Percentiles rank a stretch among this genome's conserved stretches.
Evolutionary conservation across 345 rosid genomes (phyloP).

Genomic region (Citrus glauca): DNA sequence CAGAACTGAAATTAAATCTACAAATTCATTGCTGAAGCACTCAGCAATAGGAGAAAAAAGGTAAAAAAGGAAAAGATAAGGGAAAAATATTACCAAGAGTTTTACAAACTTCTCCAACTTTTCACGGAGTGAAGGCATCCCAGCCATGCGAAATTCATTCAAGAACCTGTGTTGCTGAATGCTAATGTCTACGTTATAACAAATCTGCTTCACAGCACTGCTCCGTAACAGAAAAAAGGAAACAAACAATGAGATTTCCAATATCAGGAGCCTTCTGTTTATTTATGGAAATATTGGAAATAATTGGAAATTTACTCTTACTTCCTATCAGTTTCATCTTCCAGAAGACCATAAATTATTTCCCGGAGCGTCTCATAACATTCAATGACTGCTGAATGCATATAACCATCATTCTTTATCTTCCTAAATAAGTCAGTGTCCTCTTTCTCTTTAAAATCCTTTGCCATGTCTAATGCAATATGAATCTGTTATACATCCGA

Average conservation of each 20-base stretch:
- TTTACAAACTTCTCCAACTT: slow-evolving; percentile 72
- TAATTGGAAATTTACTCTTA: slow-evolving; percentile 27
- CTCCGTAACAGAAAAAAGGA: slow-evolving; percentile 13
- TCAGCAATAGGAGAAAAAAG: slow-evolving; percentile 4
- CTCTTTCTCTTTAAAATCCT: slow-evolving; percentile 77
- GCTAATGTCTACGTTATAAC: slow-evolving; percentile 47
- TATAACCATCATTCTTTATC: slow-evolving; percentile 63
- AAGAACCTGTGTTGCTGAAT: slow-evolving; percentile 48
- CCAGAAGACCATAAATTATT: slow-evolving; percentile 59
- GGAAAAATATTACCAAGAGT: slow-evolving; percentile 50
- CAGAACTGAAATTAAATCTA: not conserved
- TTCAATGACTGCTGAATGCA: slow-evolving; percentile 76
- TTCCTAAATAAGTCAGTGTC: slow-evolving; percentile 73
- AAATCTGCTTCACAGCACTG: slow-evolving; percentile 59
- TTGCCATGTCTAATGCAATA: slow-evolving; percentile 98
- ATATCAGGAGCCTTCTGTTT: not conserved
- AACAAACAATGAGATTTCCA: slow-evolving; percentile 8
- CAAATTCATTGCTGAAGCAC: not conserved
- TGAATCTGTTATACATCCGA: slow-evolving; percentile 62
- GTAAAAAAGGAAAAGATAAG: not conserved
- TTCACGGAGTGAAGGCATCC: slow-evolving; percentile 72
- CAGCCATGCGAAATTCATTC: slow-evolving; percentile 57
- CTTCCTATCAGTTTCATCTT: slow-evolving; percentile 61
- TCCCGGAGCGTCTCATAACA: slow-evolving; percentile 70
- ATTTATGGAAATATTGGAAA: not conserved